Evolutionary conservation across 129 eudicot species (phyloP).

Genomic region (Pulicaria dysenterica): DNA sequence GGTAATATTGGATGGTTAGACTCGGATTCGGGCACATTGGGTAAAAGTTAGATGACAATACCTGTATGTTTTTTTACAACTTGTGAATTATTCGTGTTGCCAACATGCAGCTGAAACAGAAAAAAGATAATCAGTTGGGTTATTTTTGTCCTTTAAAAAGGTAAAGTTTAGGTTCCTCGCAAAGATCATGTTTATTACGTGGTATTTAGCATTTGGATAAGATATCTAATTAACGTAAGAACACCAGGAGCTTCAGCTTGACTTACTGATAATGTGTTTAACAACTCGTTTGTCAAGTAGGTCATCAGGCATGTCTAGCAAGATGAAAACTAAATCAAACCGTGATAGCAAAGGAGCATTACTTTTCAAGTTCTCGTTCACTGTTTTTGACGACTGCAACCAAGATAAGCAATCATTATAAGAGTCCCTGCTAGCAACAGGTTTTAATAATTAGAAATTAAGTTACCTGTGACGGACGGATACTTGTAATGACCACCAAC

Average conservation of each 20-base stretch:
- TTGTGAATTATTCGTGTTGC: conserved; percentile 62
- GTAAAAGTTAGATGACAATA: too few species aligned
- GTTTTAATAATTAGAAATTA: conserved; percentile 2
- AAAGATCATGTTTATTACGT: too few species aligned
- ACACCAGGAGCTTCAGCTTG: conserved; percentile 21
- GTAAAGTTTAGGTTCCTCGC: too few species aligned
- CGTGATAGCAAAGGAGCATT: conserved; percentile 86
- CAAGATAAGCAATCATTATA: conserved; percentile 9
- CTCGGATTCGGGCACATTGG: too few species aligned
- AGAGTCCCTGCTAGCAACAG: conserved; percentile 10
- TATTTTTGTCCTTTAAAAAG: too few species aligned
- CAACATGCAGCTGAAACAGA: conserved; percentile 74
- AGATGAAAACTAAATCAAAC: conserved; percentile 95
- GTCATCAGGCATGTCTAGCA: conserved; percentile 91
- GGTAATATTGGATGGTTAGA: too few species aligned
- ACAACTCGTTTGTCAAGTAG: conserved; percentile 81
- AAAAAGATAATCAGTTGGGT: too few species aligned
- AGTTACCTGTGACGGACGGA: too few species aligned
- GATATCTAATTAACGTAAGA: too few species aligned
- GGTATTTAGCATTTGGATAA: too few species aligned
- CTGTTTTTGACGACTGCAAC: conserved; percentile 94
- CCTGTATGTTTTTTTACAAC: conserved; percentile 62
- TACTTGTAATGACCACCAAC: conserved; percentile 99
- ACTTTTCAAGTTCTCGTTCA: conserved; percentile 92
- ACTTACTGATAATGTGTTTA: conserved; percentile 97